These are phyloP conservation scores for Phytophthora nicotianae DNA, from an alignment of 352 stramenopile genomes.

Conservation along the genomic window DNA sequence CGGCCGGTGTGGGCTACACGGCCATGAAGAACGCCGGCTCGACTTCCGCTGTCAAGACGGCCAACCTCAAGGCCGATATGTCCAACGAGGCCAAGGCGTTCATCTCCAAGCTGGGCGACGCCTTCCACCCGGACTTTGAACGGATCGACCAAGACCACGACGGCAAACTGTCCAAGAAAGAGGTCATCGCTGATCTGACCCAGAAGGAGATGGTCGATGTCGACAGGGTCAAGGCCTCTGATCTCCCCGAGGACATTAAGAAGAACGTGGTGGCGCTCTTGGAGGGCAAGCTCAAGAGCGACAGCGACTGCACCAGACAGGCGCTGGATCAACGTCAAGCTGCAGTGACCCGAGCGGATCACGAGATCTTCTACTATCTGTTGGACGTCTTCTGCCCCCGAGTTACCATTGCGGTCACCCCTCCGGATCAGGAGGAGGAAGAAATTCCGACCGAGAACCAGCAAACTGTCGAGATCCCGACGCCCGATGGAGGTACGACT, in stretches of 20 bases:
- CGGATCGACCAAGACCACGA: slow-evolving; percentile 45
- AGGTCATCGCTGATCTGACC: slow-evolving; percentile 22
- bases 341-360: slow-evolving; percentile 6
- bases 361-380: slow-evolving; percentile 32
- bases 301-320: slow-evolving; percentile 20
- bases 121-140: slow-evolving; percentile 45
- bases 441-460: neutral
- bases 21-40: slow-evolving; percentile 27
- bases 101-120: slow-evolving; percentile 39
- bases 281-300: slow-evolving; percentile 24
- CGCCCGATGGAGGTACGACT: slow-evolving; percentile 10
- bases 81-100: slow-evolving; percentile 32
- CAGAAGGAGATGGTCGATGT: slow-evolving; percentile 25
- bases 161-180: slow-evolving; percentile 11
- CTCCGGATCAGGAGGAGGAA: slow-evolving; percentile 11
- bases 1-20: slow-evolving; percentile 51
- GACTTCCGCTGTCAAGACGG: slow-evolving; percentile 10
- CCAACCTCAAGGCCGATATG: slow-evolving; percentile 18
- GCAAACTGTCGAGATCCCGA: slow-evolving; percentile 26
- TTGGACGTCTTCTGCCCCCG: slow-evolving; percentile 27
- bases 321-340: slow-evolving; percentile 12
- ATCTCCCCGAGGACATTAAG: slow-evolving; percentile 26
- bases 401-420: slow-evolving; percentile 21
- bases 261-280: slow-evolving; percentile 19
- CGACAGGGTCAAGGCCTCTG: slow-evolving; percentile 15